Evolutionary conservation across 1,139 yeast species (phyloP), one percentile per base, ranked within the genome.

Genomic region (Blastobotrys buckinghamii): DNA sequence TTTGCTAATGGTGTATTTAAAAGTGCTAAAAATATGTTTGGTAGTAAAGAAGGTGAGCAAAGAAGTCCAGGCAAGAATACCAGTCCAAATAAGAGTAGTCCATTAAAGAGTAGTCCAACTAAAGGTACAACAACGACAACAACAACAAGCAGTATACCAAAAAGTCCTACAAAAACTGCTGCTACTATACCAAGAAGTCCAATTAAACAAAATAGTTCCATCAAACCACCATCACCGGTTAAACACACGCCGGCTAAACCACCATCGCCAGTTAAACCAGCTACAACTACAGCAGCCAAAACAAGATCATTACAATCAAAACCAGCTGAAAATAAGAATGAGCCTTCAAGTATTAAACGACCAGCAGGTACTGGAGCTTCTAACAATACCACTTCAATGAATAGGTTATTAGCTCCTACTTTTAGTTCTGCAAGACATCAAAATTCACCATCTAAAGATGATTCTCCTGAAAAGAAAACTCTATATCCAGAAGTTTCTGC

Each of bases 381-480:
- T 17, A 36, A 3, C 3, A 22, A 22, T 22, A 22, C 24, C 7
- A 52, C 47, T 27, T 45, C 52, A n/a, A 38, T 66, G 6, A 50
- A 62, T 1, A 56, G 72, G 24, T 53, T 69, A 33, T 63, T 62
- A 62, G 66, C 64, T 15, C 72, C 72, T 0, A 69, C 73, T 0
- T 62, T 61, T 38, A 68, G 72, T 44, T 55, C 60, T 8, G 59
- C 64, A 19, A 35, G 51, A 24, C 26, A 39, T 15, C 42, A 9
- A 7, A 17, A 8, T 6, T 26, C 19, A 9, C 33, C 42, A 20
- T 8, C 42, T 4, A 39, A 17, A 8, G 33, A 15, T 15, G 22
- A 20, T n/a, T 49, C 44, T 49, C 32, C 52, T 8, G 51, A 42
- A n/a, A 50, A 48, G 32, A 44, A 44, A 36, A 26, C 36, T 16